Evolutionary conservation across 176 grass and related monocot species (phyloP), one percentile per base, ranked within the genome.

Genomic region (Thinopyrum elongatum): DNA sequence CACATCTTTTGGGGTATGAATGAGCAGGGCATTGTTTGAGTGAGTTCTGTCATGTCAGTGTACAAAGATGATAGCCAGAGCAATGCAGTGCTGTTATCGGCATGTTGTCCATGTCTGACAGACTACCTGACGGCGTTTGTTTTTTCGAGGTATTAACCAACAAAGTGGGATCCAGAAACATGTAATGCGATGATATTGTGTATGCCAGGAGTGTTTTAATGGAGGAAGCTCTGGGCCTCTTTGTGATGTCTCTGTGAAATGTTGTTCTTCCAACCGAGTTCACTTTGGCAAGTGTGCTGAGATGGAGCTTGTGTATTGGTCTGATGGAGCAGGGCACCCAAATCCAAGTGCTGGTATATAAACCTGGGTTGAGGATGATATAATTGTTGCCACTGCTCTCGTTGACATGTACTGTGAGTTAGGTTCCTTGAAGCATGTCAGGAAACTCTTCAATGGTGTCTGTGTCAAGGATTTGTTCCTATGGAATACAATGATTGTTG

Each of bases 391-490:
- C 34, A 94, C 78, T 55, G 88, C 90, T 70, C 90, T 94, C 8
- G 27, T 89, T 30, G 90, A 95, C 80, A 90, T 98, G 88, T 98
- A 95, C 82, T 86, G 78, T 78, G 95, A 98, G 77, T 92, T 95
- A 57, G 93, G 93, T 81, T 94, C 82, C 46, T 34, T 78, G 17
- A 83, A 94, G 44, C 39, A 65, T 76, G 90, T 86, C 41, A 74
- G 74, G 4, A 80, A 86, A 80, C 81, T 95, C 30, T 98, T 95
- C 77, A 85, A 12, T 27, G 39, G 14, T 15, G 82, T 89, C 74
- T 27, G 25, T 79, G 7, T 65, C 22, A 92, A 86, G 63, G 95
- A 98, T 85, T 81, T 95, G 78, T 78, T 98, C 19, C 83, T 83
- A 69, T 94, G 91, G 91, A 95, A 95, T 86, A 92, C 86, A 26